A percentile compares a stretch with the other conserved stretches of the same genome.
Conservation (phyloP, 148 eudicot genomes). For the Limonium bicolor region DNA sequence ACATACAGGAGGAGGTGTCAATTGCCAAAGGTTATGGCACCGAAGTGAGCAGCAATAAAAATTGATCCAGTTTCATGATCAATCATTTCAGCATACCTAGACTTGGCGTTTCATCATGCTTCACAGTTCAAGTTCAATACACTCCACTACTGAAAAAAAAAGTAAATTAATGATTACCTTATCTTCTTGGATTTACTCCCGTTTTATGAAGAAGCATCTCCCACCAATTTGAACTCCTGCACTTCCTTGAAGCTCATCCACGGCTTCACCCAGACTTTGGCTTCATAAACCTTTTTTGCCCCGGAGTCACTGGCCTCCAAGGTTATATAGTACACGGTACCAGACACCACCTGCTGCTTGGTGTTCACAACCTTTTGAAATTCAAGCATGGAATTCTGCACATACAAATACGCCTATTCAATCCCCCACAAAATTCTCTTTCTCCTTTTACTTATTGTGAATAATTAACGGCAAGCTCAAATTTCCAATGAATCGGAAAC, state of each 20-base stretch:
- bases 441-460: neutral
- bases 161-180: too few relatives aligned
- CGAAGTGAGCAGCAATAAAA: too few relatives aligned
- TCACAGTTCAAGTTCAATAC: too few relatives aligned
- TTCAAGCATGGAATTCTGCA: slow-evolving; percentile 25
- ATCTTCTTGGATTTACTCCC: too few relatives aligned
- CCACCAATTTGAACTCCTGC: slow-evolving; percentile 29
- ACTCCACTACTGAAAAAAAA: too few relatives aligned
- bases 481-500: too few relatives aligned
- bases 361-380: slow-evolving; percentile 26
- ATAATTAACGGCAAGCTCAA: neutral
- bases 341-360: slow-evolving; percentile 31
- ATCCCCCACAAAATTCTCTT: neutral
- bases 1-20: too few relatives aligned
- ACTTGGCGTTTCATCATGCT: too few relatives aligned
- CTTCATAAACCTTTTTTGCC: slow-evolving; percentile 19
- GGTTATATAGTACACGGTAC: slow-evolving; percentile 31
- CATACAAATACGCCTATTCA: neutral
- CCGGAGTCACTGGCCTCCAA: slow-evolving; percentile 19
- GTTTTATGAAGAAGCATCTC: slow-evolving; percentile 3
- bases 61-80: too few relatives aligned
- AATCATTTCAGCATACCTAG: too few relatives aligned
- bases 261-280: slow-evolving; percentile 42
- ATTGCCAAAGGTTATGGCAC: too few relatives aligned
- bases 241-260: slow-evolving; percentile 39